phyloP scores from a whole-genome alignment of 768 basidiomycete genomes.

The Floccularia luteovirens region DNA sequence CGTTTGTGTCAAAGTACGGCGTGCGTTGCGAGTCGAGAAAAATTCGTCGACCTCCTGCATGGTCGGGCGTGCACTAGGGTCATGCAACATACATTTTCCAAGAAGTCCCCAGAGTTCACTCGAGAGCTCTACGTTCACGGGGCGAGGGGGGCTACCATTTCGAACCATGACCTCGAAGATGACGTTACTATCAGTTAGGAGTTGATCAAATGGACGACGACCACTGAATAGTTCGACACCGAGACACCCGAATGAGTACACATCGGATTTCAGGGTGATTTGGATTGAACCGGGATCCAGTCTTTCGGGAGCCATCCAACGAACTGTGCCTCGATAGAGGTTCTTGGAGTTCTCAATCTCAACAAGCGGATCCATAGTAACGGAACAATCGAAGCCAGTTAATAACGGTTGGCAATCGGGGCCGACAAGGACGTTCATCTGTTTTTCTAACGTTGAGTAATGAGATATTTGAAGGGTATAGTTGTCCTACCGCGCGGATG shows the following conservation, averaged over 20 bases:
- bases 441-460: neutral
- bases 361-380: neutral
- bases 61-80: neutral
- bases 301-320: slow-evolving; percentile 1
- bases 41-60: neutral
- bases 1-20: too few relatives aligned
- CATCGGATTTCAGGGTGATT: neutral
- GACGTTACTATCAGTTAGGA: neutral
- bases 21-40: too few relatives aligned
- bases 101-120: neutral
- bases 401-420: neutral
- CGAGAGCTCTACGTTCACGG: neutral
- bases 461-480: neutral
- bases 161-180: neutral
- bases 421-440: slow-evolving; percentile 1
- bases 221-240: neutral
- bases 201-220: neutral
- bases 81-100: neutral
- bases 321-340: neutral
- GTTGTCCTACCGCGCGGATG: neutral
- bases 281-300: neutral
- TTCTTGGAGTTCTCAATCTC: neutral
- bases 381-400: neutral
- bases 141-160: neutral
- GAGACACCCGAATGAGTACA: neutral